phyloP scores from a whole-genome alignment of 2,329 filamentous ascomycete genomes.

The Dryadomyces quercivorus region DNA sequence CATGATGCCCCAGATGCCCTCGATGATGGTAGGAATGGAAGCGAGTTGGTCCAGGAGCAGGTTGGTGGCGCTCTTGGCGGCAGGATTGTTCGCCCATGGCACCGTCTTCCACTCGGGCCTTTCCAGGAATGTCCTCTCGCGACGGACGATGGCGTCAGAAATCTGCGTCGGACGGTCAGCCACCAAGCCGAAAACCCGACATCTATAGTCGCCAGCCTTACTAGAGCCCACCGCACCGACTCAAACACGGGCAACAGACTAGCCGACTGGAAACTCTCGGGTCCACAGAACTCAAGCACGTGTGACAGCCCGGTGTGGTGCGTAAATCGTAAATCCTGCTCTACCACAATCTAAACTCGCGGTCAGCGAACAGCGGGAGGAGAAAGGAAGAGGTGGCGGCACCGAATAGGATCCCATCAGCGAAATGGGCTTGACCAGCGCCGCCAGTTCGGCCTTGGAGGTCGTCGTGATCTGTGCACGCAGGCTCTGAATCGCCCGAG shows the following conservation, averaged over 20 bases:
- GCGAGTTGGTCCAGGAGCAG: slow-evolving; percentile 14
- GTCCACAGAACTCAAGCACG: slow-evolving; percentile 16
- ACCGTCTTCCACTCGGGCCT: slow-evolving; percentile 13
- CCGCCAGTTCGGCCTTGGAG: slow-evolving; percentile 8
- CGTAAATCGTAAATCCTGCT: slow-evolving; percentile 15
- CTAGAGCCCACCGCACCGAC: slow-evolving; percentile 15
- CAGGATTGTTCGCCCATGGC: slow-evolving; percentile 12
- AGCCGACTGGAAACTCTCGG: slow-evolving; percentile 14
- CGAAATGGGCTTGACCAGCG: slow-evolving; percentile 12
- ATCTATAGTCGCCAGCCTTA: slow-evolving; percentile 1
- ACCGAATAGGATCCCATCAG: slow-evolving; percentile 13
- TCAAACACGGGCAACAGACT: slow-evolving; percentile 15
- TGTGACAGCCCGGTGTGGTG: slow-evolving; percentile 16
- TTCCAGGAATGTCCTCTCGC: slow-evolving; percentile 13
- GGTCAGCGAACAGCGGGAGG: neutral
- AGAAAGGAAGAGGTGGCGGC: neutral
- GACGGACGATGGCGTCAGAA: slow-evolving; percentile 15
- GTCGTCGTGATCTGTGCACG: slow-evolving; percentile 4
- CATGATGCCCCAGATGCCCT: slow-evolving; percentile 8
- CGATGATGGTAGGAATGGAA: slow-evolving; percentile 13
- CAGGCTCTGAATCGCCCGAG: slow-evolving; percentile 7
- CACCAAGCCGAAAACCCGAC: neutral
- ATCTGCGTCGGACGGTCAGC: slow-evolving; percentile 7
- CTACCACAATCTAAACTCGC: slow-evolving; percentile 12
- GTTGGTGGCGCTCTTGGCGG: slow-evolving; percentile 11